Conservation (phyloP, 768 basidiomycete genomes). For the Mycena galericulata region DNA sequence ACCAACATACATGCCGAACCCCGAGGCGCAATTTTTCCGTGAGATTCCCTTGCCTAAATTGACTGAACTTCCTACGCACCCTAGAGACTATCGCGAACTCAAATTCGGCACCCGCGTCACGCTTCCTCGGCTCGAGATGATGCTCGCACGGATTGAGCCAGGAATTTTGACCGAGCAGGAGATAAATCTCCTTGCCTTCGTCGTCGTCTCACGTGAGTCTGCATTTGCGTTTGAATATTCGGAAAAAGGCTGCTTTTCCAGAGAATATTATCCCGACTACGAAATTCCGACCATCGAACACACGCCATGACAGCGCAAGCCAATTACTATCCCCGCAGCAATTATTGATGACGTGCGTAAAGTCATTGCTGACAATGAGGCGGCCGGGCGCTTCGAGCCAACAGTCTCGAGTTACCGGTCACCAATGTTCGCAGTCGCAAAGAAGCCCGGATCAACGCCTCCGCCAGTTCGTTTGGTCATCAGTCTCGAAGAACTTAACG, state of each 20-base stretch:
- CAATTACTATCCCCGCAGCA: conserved; percentile 36
- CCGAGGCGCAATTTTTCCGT: conserved; percentile 12
- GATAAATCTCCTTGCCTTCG: conserved; percentile 29
- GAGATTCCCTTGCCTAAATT: conserved; percentile 14
- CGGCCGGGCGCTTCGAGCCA: conserved; percentile 39
- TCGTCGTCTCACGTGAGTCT: conserved; percentile 25
- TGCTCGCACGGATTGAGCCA: conserved; percentile 32
- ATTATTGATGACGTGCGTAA: conserved; percentile 35
- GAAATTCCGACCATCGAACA: conserved; percentile 40
- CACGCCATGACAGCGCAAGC: conserved; percentile 37
- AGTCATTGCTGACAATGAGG: conserved; percentile 36
- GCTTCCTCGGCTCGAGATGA: conserved; percentile 18
- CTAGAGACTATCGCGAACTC: conserved; percentile 21
- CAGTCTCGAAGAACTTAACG: conserved; percentile 49
- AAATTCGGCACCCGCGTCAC: conserved; percentile 22
- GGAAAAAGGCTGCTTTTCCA: conserved; percentile 39
- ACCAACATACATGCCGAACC: neutral
- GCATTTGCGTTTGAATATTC: conserved; percentile 40
- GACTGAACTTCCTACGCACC: conserved; percentile 23
- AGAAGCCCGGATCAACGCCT: conserved; percentile 40
- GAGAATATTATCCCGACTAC: conserved; percentile 41
- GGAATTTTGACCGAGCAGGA: conserved; percentile 24
- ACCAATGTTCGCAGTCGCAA: conserved; percentile 41
- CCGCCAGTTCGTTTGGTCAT: conserved; percentile 43
- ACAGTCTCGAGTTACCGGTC: conserved; percentile 39